Percentiles rank a stretch among this genome's conserved stretches.
Conservation (phyloP, 257 asterid species). For the Ajuga chamaepitys region DNA sequence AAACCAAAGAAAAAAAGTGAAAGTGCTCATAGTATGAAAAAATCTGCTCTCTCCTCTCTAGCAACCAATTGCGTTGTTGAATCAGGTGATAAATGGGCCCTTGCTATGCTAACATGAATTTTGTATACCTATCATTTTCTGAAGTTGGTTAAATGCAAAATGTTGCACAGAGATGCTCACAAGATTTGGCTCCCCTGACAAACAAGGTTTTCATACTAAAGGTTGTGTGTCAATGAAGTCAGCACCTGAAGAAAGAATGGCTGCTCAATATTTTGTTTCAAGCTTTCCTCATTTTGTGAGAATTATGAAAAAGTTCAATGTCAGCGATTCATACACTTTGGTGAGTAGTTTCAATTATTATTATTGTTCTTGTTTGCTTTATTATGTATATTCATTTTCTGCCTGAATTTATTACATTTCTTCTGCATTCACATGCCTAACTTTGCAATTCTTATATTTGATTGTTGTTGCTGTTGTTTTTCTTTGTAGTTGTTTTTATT, state of each 20-base stretch:
- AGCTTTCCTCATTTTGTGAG: conserved; percentile 79
- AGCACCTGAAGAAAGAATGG: conserved; percentile 89
- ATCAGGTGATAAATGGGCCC: conserved; percentile 34
- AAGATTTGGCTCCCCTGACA: conserved; percentile 38
- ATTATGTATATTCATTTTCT: not conserved
- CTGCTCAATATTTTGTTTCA: conserved; percentile 69
- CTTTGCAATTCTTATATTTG: not conserved
- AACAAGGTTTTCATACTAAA: conserved; percentile 54
- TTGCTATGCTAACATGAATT: not conserved
- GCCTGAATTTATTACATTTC: not conserved
- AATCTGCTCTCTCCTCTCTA: conserved; percentile 24
- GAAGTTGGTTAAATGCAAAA: conserved; percentile 7
- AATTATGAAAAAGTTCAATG: conserved; percentile 83
- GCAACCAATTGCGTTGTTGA: conserved; percentile 29
- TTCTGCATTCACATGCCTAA: not conserved
- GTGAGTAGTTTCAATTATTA: conserved; percentile 39
- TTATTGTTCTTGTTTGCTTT: not conserved
- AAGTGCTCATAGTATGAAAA: conserved; percentile 27
- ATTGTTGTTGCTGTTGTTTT: no score
- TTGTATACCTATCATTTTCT: conserved; percentile 8
- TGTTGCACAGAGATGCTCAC: conserved; percentile 39
- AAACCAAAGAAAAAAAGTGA: conserved; percentile 37
- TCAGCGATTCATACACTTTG: conserved; percentile 86
- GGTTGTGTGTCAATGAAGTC: conserved; percentile 89
- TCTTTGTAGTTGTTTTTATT: no score